Percentiles rank a stretch among this genome's conserved stretches.
These are phyloP conservation scores for Colletotrichum melonis DNA, from an alignment of 2,329 filamentous ascomycete species.

Conservation along the genomic window DNA sequence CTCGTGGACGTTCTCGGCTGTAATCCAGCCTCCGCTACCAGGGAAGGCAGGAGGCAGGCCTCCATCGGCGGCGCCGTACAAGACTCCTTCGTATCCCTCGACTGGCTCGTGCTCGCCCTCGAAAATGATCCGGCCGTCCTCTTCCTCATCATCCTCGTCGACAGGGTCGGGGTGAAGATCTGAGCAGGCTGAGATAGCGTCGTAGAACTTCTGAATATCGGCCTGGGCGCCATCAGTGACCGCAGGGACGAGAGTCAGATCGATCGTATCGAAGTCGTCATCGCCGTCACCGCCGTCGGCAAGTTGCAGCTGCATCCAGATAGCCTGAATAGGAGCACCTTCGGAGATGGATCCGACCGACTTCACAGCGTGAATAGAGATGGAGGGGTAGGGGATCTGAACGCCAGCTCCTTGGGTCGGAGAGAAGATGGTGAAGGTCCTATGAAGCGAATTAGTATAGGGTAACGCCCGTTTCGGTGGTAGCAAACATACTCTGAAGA, in stretches of 20 bases:
- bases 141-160: constrained; percentile 68
- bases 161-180: constrained; percentile 80
- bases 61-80: constrained; percentile 58
- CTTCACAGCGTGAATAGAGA: constrained; percentile 81
- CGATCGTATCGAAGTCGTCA: constrained; percentile 73
- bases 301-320: constrained; percentile 78
- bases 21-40: constrained; percentile 86
- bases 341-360: constrained; percentile 57
- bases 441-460: constrained; percentile 33
- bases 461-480: background rate
- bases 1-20: constrained; percentile 88
- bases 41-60: constrained; percentile 75
- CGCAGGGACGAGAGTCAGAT: constrained; percentile 73
- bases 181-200: constrained; percentile 79
- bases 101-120: constrained; percentile 66
- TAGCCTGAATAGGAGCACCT: constrained; percentile 54
- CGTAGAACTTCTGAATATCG: constrained; percentile 64
- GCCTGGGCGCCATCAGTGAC: constrained; percentile 39
- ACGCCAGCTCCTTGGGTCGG: constrained; percentile 67
- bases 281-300: constrained; percentile 63
- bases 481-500: constrained; percentile 63
- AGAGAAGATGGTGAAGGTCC: constrained; percentile 72
- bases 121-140: constrained; percentile 67
- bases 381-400: constrained; percentile 78
- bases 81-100: constrained; percentile 67